Base-by-base conservation (phyloP, 2,329 filamentous ascomycete species). In the Venturia aucupariae region DNA sequence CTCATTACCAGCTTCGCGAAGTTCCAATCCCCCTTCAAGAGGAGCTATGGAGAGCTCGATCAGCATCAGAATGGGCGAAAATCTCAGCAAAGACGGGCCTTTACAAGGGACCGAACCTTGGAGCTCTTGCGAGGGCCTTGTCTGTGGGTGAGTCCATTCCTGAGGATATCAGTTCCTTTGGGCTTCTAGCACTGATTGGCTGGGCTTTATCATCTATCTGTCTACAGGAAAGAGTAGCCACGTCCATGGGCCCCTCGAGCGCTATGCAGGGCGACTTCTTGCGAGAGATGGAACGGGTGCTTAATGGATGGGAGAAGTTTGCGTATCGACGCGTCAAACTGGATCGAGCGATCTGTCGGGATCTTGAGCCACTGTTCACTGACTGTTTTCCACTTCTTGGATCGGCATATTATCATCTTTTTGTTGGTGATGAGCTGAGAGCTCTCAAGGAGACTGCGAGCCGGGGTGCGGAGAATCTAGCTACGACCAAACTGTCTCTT, bases 371-470 rank as follows among this genome's bases (percentile, higher is more conserved):
- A n/a, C 15, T 57, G 5, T 35, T 57, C 17, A 57, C 27, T 4
- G 51, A 57, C 51, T 57, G 51, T 35, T 35, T 57, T 11, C 51
- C 51, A 35, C 51, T 57, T 19, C 51, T 57, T n/a, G 51, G 30
- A 8, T 57, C 51, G 30, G 51, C 51, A 1, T 57, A 57, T n/a
- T 57, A 57, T 57, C 51, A 57, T 57, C 51, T 57, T 35, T 57
- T 35, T 35, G 27, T 57, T 32, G 51, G 51, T 35, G 17, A 57
- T 35, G 51, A 57, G 51, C 30, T 57, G 27, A 32, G 51, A n/a
- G 30, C 51, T 15, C 51, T 57, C 51, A 57, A 57, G 15, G 51
- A 57, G 11, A 57, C 30, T 35, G 51, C 51, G 30, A 57, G 19
- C n/a, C 51, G 51, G 6, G 35, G 27, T 15, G 27, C 17, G 51